Conservation (phyloP, 2,329 filamentous ascomycete species). For the Akanthomyces lecanii region DNA sequence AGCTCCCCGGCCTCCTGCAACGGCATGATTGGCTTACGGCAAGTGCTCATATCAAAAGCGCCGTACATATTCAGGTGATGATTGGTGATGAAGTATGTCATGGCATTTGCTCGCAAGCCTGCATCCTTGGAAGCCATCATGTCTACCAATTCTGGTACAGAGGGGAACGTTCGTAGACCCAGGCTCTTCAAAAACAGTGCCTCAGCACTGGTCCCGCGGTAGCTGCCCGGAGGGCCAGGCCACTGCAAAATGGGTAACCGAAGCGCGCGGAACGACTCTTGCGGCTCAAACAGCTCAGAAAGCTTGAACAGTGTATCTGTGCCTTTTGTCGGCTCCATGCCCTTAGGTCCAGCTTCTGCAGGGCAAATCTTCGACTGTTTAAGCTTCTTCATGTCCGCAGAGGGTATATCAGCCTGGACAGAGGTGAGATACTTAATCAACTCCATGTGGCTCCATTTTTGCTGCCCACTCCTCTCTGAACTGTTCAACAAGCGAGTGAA, state of each 20-base stretch:
- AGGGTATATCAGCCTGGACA: conserved; percentile 82
- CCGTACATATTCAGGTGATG: conserved; percentile 75
- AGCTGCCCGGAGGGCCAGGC: conserved; percentile 63
- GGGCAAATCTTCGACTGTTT: conserved; percentile 77
- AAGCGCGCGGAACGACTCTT: conserved; percentile 63
- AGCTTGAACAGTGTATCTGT: conserved; percentile 61
- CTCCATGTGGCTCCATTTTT: conserved; percentile 88
- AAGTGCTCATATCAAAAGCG: conserved; percentile 53
- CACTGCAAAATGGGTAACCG: conserved; percentile 76
- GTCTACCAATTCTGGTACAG: conserved; percentile 68
- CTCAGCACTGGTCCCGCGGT: conserved; percentile 62
- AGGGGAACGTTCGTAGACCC: conserved; percentile 69
- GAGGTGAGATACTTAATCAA: conserved; percentile 91
- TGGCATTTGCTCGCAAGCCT: conserved; percentile 60
- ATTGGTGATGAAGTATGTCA: conserved; percentile 79
- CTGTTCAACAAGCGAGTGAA: conserved; percentile 77
- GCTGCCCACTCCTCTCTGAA: conserved; percentile 47
- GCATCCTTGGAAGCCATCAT: conserved; percentile 66
- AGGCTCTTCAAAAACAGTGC: conserved; percentile 68
- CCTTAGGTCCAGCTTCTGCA: conserved; percentile 60
- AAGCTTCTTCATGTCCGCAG: conserved; percentile 73
- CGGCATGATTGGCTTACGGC: conserved; percentile 63
- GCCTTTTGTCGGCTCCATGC: conserved; percentile 50
- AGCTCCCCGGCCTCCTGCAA: conserved; percentile 65
- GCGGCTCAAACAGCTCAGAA: conserved; percentile 77